Evolutionary conservation across 768 basidiomycete genomes (phyloP), one percentile per base, ranked within the genome.

Genomic region (Dendrothele bispora): DNA sequence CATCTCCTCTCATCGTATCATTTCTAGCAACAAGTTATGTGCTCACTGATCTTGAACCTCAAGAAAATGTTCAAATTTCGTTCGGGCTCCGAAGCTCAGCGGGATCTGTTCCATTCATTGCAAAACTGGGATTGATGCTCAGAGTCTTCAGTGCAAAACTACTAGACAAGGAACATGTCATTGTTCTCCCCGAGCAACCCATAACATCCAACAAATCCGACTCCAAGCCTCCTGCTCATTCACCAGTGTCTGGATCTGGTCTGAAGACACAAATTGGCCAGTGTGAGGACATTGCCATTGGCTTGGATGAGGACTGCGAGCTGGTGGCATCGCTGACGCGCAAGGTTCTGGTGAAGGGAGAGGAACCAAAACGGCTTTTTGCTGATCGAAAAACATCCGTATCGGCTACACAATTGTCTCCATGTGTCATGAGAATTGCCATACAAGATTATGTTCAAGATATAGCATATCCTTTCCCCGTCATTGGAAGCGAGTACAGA

Each of bases 301-400:
- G 54, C 20, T 40, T 65, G 17, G 60, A 65, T 50, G 61, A 60
- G 30, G 57, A 61, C 35, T 65, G 61, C 43, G 59, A 63, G 39
- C 27, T 57, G n/a, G 51, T 60, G 7, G 40, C 44, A 2, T 26
- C 49, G 10, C 44, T 65, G 32, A 53, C 53, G 4, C 42, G 43
- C 0, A 46, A 39, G 15, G 48, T 65, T 11, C 41, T 41, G 2
- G 42, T 65, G 7, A 54, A 54, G 5, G 47, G 56, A 25, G 43
- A 43, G 17, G 43, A 52, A 1, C 49, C 52, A 4, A 46, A 56
- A 39, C 17, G 21, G 4, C 24, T 54, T 7, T 63, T 59, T 34
- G 46, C 57, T 17, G 48, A 50, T 22, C 17, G 37, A 20, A 53
- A 52, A 10, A 35, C 45, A 14, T 46, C 30, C 11, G 49, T 53